These are phyloP conservation scores for Populus pruinosa DNA, from an alignment of 345 rosid species.

Conservation along the genomic window DNA sequence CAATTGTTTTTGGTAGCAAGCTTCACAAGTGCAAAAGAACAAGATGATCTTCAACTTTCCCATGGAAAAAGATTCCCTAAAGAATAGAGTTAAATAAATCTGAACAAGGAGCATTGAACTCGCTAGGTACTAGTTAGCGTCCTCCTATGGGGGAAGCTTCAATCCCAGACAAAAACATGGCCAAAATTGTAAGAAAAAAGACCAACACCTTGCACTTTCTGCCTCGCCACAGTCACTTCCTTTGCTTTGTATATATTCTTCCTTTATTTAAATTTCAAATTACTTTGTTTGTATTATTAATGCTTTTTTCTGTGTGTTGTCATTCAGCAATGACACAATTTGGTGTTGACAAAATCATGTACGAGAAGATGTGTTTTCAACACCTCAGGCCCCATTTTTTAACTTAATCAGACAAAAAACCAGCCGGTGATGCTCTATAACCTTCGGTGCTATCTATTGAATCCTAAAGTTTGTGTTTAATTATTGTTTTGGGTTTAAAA, in stretches of 20 bases:
- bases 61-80: not conserved
- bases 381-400: too few species aligned
- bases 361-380: too few species aligned
- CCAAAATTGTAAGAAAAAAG: not conserved
- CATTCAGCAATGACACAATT: not conserved
- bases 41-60: not conserved
- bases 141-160: not conserved
- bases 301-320: not conserved
- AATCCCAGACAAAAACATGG: not conserved
- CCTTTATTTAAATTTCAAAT: constrained; percentile 3
- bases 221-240: not conserved
- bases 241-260: not conserved
- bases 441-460: too few species aligned
- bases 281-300: not conserved
- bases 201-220: not conserved
- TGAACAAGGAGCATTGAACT: not conserved
- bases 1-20: not conserved
- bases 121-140: not conserved
- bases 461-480: too few species aligned
- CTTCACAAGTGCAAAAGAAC: not conserved
- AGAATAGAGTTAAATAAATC: too few species aligned
- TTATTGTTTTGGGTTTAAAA: too few species aligned
- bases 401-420: too few species aligned
- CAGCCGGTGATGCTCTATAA: too few species aligned
- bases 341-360: not conserved